Evolutionary conservation across 352 stramenopile species (phyloP), one percentile per base, ranked within the genome.

Genomic region (Thalassiosira mediterranea): DNA sequence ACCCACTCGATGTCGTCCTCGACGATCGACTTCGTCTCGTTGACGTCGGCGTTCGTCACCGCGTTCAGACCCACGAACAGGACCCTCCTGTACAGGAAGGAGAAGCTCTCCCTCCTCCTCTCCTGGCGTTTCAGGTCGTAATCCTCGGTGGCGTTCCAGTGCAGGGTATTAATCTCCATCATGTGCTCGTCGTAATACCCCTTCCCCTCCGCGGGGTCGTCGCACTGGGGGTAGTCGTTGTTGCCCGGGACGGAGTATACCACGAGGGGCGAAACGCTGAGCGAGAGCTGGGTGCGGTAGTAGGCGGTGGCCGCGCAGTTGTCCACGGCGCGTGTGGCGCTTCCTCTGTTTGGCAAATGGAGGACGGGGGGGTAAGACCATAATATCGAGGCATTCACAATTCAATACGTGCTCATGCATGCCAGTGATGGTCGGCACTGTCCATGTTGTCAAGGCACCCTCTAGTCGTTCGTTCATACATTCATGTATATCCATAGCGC

Each of bases 31-130:
- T 48, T 25, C 37, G 76, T 88, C 56, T 78, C 65, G 23, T 46
- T 61, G 28, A n/a, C 42, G 52, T 82, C 29, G 10, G 53, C 32
- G 52, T 74, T 77, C 4, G 61, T 66, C 4, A 87, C 69, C 28
- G 87, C 63, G 37, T 88, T 77, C 29, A 90, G 51, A 26, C 83
- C 83, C 59, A 90, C 54, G 56, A 83, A 90, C 4, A 90, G 32
- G 7, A 77, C 66, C 19, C 62, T 34, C 32, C 80, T 83, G 26
- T 76, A 76, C 2, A 83, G n/a, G 69, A 90, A 90, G 2, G 72
- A 38, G 63, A 88, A 90, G 40, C 84, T 90, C 53, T 87, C 76
- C 11, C 26, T 1, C 25, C 63, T 52, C n/a, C 28, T 23, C 0
- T 23, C 23, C 34, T 84, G 76, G 2, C 76, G 52, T 4, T 73